A percentile compares a stretch with the other conserved stretches of the same genome.
Evolutionary conservation across 805 yeast species (phyloP).

Genomic region (Candida khao-thaluensis): DNA sequence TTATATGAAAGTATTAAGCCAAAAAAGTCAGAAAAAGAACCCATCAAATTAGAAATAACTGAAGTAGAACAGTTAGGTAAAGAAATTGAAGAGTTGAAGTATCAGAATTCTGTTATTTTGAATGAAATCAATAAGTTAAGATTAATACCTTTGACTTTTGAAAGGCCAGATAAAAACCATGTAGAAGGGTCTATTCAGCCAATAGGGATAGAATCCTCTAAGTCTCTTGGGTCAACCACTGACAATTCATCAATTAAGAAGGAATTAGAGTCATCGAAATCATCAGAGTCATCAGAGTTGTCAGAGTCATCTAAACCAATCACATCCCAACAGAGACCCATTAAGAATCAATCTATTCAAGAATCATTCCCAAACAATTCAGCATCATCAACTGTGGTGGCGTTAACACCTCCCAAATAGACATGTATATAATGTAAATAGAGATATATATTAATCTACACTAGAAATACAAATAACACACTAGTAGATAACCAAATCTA

Average conservation of each 20-base stretch:
- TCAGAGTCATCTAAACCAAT: neutral
- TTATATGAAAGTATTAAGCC: slow-evolving; percentile 70
- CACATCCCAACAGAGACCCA: neutral
- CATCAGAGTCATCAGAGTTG: neutral
- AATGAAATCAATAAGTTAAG: slow-evolving; percentile 10
- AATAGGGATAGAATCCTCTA: too few relatives aligned
- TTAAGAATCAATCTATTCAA: too few relatives aligned
- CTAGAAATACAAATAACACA: slow-evolving; percentile 14
- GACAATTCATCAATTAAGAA: neutral
- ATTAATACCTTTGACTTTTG: slow-evolving; percentile 11
- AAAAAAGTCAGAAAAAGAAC: slow-evolving; percentile 53
- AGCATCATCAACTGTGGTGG: too few relatives aligned
- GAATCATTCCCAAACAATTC: too few relatives aligned
- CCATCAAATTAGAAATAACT: neutral
- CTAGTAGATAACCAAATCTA: slow-evolving; percentile 8
- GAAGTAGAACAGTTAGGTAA: neutral
- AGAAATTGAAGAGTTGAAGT: slow-evolving; percentile 12
- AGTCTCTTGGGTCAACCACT: slow-evolving; percentile 1
- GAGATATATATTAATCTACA: slow-evolving; percentile 13
- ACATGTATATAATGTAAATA: slow-evolving; percentile 7
- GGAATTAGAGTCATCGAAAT: too few relatives aligned
- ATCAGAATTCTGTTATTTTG: slow-evolving; percentile 15
- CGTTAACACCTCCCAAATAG: too few relatives aligned
- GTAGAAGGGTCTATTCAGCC: neutral
- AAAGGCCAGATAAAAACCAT: neutral